A percentile compares a stretch with the other conserved stretches of the same genome.
Evolutionary conservation across 768 basidiomycete genomes (phyloP).

Genomic region (Daedaleopsis sinensis): DNA sequence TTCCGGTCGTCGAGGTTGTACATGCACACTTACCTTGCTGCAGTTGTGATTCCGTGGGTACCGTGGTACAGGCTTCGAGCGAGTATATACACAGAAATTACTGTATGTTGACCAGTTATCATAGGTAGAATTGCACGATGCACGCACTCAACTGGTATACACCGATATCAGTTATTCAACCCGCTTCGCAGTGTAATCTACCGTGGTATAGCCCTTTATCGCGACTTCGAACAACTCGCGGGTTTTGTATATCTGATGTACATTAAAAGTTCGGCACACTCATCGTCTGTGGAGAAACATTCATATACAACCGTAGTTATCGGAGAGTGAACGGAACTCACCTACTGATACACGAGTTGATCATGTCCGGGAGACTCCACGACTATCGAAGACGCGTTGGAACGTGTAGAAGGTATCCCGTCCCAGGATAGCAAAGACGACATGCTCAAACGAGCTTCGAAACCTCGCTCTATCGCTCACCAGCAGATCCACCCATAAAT

Average conservation of each 20-base stretch:
- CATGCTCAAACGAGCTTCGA: conserved; percentile 55
- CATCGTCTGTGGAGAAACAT: not conserved
- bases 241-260: not conserved
- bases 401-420: conserved; percentile 49
- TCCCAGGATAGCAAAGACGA: conserved; percentile 71
- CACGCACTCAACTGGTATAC: too few species aligned
- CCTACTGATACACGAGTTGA: not conserved
- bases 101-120: too few species aligned
- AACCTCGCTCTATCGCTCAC: conserved; percentile 54
- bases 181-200: not conserved
- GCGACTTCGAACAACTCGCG: not conserved
- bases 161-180: too few species aligned
- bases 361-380: conserved; percentile 2
- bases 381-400: conserved; percentile 35
- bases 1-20: too few species aligned
- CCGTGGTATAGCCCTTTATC: not conserved
- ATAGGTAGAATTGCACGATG: too few species aligned
- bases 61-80: too few species aligned
- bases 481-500: conserved; percentile 67
- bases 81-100: too few species aligned
- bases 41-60: too few species aligned
- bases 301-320: not conserved
- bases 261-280: not conserved
- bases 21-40: too few species aligned
- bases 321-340: not conserved